Base-by-base conservation (phyloP, 2,329 filamentous ascomycete species). In the Helotiales sp. region DNA sequence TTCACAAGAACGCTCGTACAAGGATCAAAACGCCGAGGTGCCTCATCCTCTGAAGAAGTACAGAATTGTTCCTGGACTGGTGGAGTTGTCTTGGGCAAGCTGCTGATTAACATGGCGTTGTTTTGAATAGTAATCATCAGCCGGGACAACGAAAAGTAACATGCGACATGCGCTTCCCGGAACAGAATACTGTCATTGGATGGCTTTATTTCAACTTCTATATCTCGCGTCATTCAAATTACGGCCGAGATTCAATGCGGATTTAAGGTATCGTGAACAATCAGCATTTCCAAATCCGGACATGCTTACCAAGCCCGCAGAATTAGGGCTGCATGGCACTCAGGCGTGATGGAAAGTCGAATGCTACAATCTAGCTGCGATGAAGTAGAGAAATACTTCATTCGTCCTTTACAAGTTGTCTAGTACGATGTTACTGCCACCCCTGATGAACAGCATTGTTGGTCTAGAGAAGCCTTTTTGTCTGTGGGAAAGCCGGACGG, bases 241-340 rank as follows among this genome's bases (percentile, higher is more conserved):
- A n/a, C n/a, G n/a, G n/a, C n/a, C n/a, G n/a, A n/a, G n/a, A n/a
- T n/a, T n/a, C n/a, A n/a, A n/a, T n/a, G 52, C 52, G 52, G 52
- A 57, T 15, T 57, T 40, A 57, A 57, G n/a, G 32, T 32, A 55
- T 57, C n/a, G 22, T 15, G 52, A 57, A 40, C 52, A 34, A 1
- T 57, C 28, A 57, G 52, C 52, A 57, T 24, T 11, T 7, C 52
- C 17, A n/a, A 13, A 34, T 20, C 10, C 6, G 50, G 50, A 32
- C 17, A 10, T 30, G 17, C 26, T 2, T 2, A 13, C 28, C 17
- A 4, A 11, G 22, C 28, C 22, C 7, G 20, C 22, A 50, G 17
- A 43, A 60, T 28, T 37, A 60, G 34, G 20, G 55, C 55, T 22
- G 37, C 8, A 59, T 43, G n/a, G n/a, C n/a, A n/a, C n/a, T n/a